Base-by-base conservation (phyloP, 1,139 yeast genomes). In the Ogataea hybrid region DNA sequence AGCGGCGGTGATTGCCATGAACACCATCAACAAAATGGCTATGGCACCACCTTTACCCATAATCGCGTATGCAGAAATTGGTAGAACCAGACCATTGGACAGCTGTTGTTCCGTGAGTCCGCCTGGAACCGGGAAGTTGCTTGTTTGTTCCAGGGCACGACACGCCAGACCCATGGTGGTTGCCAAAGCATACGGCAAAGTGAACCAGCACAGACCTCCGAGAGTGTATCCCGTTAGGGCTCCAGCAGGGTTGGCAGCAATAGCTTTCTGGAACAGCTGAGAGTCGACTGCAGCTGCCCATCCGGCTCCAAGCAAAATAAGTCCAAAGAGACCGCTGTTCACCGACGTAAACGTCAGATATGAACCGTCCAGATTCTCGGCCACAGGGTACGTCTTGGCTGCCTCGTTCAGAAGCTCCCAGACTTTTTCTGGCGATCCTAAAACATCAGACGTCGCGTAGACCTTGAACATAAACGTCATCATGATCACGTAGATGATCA, bases 1-100 rank as follows among this genome's bases (percentile, higher is more conserved):
- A 1, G 79, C 71, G 2, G 78, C 70, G 2, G 78, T 72, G 5
- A 69, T 74, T 2, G 78, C 69, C 56, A 74, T 62, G 63, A 73
- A 74, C 5, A 74, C 67, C 71, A 72, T 69, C 31, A 71, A 55
- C 38, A 73, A 51, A 27, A 70, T 65, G 55, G 70, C 59, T 8
- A 63, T 68, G 2, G 69, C 63, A 9, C 78, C 79, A 9, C 68
- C 64, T 40, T 65, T 69, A 3, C 77, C 78, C 61, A 72, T 56
- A 20, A 72, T 48, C 27, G 69, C 65, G 30, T 63, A 60, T 5
- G 73, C 73, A 10, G 72, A 64, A 8, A 71, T 69, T 11, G 71
- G 74, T 27, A 70, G 59, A 6, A 68, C 71, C 34, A 73, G 57
- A 16, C 78, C 79, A 31, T 70, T 65, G 5, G 51, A 35, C 5